These are phyloP conservation scores for Fraxinus platypoda DNA, from an alignment of 305 asterid genomes.

Conservation along the genomic window DNA sequence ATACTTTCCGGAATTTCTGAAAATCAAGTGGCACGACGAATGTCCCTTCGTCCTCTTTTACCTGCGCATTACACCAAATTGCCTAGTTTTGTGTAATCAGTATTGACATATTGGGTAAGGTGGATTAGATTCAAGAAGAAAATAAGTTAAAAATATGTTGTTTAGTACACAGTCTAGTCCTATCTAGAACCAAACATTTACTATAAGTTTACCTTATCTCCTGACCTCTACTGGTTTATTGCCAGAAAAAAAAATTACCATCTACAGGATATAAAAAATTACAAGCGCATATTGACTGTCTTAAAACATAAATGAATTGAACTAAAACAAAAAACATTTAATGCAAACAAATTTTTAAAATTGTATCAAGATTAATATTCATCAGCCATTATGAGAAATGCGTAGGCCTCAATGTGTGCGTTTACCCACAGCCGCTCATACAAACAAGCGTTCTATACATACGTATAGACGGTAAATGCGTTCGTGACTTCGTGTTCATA, in stretches of 20 bases:
- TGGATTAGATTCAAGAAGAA: background rate
- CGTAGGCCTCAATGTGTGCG: background rate
- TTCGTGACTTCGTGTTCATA: background rate
- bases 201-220: background rate
- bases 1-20: constrained; percentile 68
- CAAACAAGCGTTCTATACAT: background rate
- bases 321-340: background rate
- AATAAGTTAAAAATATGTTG: background rate
- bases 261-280: background rate
- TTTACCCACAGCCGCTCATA: background rate
- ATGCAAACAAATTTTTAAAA: background rate
- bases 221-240: background rate
- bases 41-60: constrained; percentile 59
- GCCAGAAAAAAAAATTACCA: background rate
- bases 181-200: background rate
- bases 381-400: background rate
- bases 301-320: background rate
- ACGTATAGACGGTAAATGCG: background rate
- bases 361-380: background rate
- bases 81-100: background rate
- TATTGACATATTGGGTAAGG: background rate
- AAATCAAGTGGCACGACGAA: constrained; percentile 70
- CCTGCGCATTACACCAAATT: constrained; percentile 45
- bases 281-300: background rate
- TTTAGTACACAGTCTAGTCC: background rate